Evolutionary conservation across 2,329 filamentous ascomycete species (phyloP).

Genomic region (Didymosphaeria variabile): DNA sequence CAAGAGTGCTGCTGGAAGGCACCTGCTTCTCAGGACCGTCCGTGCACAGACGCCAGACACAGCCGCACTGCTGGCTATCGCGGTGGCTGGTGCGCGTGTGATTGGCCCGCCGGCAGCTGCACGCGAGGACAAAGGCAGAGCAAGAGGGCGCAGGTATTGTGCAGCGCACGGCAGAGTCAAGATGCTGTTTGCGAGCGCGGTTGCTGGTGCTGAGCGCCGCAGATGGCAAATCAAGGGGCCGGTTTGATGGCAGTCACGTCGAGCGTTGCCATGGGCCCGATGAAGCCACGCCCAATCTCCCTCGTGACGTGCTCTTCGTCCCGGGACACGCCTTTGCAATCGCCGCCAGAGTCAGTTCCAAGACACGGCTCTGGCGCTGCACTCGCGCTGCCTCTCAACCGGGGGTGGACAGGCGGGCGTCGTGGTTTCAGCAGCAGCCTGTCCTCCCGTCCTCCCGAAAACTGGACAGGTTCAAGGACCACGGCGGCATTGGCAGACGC

Average conservation of each 20-base stretch:
- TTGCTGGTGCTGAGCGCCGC: neutral
- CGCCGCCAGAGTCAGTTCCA: neutral
- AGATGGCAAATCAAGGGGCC: too few relatives aligned
- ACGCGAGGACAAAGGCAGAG: neutral
- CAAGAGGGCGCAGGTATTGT: neutral
- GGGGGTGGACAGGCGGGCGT: neutral
- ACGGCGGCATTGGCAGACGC: constrained; percentile 1
- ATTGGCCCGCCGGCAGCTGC: constrained; percentile 1
- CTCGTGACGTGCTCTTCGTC: constrained; percentile 18
- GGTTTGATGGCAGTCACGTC: neutral
- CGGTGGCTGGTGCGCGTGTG: constrained; percentile 14
- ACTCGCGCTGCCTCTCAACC: neutral
- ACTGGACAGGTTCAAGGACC: neutral
- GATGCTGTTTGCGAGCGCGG: neutral
- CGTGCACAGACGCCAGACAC: neutral
- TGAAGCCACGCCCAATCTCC: too few relatives aligned
- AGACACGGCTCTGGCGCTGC: neutral
- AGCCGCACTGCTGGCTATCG: constrained; percentile 6
- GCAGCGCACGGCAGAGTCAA: neutral
- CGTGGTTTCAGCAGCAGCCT: constrained; percentile 10
- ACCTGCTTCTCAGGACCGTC: constrained; percentile 10
- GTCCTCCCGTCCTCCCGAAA: neutral
- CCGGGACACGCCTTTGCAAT: constrained; percentile 1
- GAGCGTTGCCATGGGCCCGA: too few relatives aligned
- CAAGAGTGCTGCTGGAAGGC: constrained; percentile 9